Percentiles rank a stretch among this genome's conserved stretches.
Evolutionary conservation across 2,329 filamentous ascomycete genomes (phyloP).

Genomic region (Xylariales sp.): DNA sequence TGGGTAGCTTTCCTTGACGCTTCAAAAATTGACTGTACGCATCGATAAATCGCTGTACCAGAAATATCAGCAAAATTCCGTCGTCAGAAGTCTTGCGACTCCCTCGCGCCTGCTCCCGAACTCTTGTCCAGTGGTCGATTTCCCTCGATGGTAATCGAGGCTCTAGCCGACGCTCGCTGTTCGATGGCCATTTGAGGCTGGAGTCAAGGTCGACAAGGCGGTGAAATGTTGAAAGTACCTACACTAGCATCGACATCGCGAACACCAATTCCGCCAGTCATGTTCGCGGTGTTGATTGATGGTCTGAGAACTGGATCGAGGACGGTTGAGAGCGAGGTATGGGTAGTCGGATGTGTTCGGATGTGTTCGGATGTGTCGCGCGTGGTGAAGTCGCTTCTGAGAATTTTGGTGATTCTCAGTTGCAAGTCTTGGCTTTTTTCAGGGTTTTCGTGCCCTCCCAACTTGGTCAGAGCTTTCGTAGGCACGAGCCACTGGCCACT

Average conservation of each 20-base stretch:
- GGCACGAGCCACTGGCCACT: too few relatives aligned
- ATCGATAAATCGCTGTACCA: conserved; percentile 86
- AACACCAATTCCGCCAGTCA: conserved; percentile 75
- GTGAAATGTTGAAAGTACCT: conserved; percentile 40
- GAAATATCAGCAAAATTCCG: conserved; percentile 67
- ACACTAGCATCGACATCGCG: conserved; percentile 87
- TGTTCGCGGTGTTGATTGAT: conserved; percentile 55
- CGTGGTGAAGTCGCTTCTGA: too few relatives aligned
- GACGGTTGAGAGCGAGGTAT: conserved; percentile 1
- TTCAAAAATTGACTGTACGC: conserved; percentile 87
- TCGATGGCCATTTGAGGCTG: conserved; percentile 9
- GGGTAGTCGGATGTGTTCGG: neutral
- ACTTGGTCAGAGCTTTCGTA: too few relatives aligned
- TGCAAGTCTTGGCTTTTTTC: conserved; percentile 1
- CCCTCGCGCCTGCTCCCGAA: conserved; percentile 64
- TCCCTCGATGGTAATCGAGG: conserved; percentile 3
- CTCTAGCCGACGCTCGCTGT: neutral
- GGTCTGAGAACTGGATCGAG: conserved; percentile 7
- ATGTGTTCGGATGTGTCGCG: neutral
- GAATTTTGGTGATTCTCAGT: conserved; percentile 2
- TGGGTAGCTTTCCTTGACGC: conserved; percentile 88
- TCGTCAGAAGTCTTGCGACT: conserved; percentile 69
- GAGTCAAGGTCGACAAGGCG: conserved; percentile 8
- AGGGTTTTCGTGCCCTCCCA: conserved; percentile 6
- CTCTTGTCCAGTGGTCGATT: conserved; percentile 20